phyloP scores from a whole-genome alignment of 1,284 basidiomycete genomes.

The Apiotrichum domesticum region DNA sequence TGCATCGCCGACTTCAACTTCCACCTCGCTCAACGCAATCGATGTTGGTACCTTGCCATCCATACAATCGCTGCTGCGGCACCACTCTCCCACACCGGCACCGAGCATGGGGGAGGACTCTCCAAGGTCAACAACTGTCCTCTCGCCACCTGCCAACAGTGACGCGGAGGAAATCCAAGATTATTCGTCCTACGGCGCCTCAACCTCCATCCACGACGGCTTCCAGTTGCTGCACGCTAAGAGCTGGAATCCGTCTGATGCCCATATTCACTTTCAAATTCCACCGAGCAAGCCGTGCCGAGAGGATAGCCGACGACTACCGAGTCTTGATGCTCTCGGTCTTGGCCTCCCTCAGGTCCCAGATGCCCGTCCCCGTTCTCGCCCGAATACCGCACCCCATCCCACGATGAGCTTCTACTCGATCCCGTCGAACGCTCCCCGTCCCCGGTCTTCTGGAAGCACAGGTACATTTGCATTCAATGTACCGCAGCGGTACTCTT shows the following conservation, averaged over 20 bases:
- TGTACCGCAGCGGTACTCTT: too few species aligned
- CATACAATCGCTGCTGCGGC: conserved; percentile 3
- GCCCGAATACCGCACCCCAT: conserved; percentile 27
- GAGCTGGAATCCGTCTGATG: background rate
- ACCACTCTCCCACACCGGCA: background rate
- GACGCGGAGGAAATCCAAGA: conserved; percentile 14
- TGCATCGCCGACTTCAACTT: background rate
- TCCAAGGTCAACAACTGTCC: background rate
- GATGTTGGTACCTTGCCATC: background rate
- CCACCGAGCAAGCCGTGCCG: background rate
- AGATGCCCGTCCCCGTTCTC: conserved; percentile 15
- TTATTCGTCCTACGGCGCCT: conserved; percentile 16
- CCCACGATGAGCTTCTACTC: conserved; percentile 1
- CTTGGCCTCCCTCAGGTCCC: conserved; percentile 33
- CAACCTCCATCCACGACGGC: conserved; percentile 34
- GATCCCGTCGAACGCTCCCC: background rate
- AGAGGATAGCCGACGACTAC: conserved; percentile 11
- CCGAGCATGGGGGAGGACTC: conserved; percentile 2
- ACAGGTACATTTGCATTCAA: background rate
- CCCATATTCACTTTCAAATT: background rate
- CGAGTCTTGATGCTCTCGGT: conserved; percentile 34
- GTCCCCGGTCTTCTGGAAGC: background rate
- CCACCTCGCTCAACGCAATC: background rate
- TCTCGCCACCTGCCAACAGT: conserved; percentile 17
- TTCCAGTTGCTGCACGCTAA: conserved; percentile 28